phyloP scores from a whole-genome alignment of 1,284 basidiomycete species.

The Boletellus deceptivus region DNA sequence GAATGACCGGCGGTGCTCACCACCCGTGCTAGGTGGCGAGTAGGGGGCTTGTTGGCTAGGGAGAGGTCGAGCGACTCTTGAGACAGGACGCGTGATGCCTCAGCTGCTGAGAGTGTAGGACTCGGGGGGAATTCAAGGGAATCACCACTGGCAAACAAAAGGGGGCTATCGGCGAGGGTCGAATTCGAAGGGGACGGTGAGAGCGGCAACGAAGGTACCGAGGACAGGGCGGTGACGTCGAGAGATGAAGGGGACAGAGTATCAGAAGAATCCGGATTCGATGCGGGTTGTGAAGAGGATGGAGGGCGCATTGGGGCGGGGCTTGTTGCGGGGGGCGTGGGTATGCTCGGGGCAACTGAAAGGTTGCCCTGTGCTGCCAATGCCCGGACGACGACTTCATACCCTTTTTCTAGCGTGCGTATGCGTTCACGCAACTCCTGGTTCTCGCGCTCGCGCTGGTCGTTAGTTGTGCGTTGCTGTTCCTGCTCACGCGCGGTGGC shows the following conservation, averaged over 20 bases:
- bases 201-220: constrained; percentile 36
- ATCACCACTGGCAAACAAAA: constrained; percentile 30
- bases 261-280: constrained; percentile 33
- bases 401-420: constrained; percentile 72
- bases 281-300: constrained; percentile 28
- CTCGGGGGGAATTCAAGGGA: constrained; percentile 29
- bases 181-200: constrained; percentile 52
- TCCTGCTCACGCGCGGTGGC: constrained; percentile 25
- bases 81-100: constrained; percentile 20
- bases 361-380: constrained; percentile 52
- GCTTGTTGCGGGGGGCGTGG: constrained; percentile 28
- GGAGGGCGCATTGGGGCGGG: constrained; percentile 25
- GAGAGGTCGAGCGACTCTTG: constrained; percentile 26
- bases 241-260: constrained; percentile 16
- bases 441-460: constrained; percentile 62
- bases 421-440: constrained; percentile 72
- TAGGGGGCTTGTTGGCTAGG: constrained; percentile 50
- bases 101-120: constrained; percentile 19
- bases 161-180: constrained; percentile 33
- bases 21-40: constrained; percentile 95
- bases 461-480: constrained; percentile 45
- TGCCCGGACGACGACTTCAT: constrained; percentile 74
- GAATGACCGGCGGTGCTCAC: constrained; percentile 62
- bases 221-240: constrained; percentile 18
- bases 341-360: constrained; percentile 19